phyloP scores from a whole-genome alignment of 2,329 filamentous ascomycete genomes.

The Pseudocercospora vitis region DNA sequence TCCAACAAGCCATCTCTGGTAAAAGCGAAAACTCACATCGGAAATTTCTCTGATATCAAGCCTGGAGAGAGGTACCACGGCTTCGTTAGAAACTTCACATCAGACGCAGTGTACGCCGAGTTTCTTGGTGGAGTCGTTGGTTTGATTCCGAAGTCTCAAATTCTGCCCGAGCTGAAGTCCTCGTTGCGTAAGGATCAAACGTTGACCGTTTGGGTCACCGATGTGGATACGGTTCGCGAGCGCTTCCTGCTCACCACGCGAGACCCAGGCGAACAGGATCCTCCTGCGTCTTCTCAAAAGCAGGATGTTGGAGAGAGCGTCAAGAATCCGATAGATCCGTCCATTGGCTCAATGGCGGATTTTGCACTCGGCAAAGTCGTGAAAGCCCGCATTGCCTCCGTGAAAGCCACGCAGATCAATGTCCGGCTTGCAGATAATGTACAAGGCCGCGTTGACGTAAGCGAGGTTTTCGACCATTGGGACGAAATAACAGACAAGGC shows the following conservation, averaged over 20 bases:
- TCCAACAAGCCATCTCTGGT: constrained; percentile 82
- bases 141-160: constrained; percentile 74
- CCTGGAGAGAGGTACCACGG: constrained; percentile 69
- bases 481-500: constrained; percentile 83
- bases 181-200: constrained; percentile 78
- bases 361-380: constrained; percentile 70
- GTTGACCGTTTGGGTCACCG: constrained; percentile 68
- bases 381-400: constrained; percentile 75
- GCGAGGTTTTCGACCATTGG: constrained; percentile 85
- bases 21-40: constrained; percentile 72
- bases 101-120: constrained; percentile 81
- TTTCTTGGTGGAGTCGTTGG: constrained; percentile 77
- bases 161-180: constrained; percentile 69
- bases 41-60: constrained; percentile 68
- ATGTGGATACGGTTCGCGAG: constrained; percentile 67
- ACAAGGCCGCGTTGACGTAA: constrained; percentile 89
- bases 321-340: constrained; percentile 64
- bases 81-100: constrained; percentile 81
- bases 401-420: constrained; percentile 91
- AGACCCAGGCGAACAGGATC: constrained; percentile 32
- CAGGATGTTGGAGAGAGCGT: constrained; percentile 30
- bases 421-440: constrained; percentile 83
- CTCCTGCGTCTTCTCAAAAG: constrained; percentile 1
- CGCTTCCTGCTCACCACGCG: constrained; percentile 68
- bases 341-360: constrained; percentile 66